Base-by-base conservation (phyloP, 768 basidiomycete species). In the Punctularia strigosozonata region DNA sequence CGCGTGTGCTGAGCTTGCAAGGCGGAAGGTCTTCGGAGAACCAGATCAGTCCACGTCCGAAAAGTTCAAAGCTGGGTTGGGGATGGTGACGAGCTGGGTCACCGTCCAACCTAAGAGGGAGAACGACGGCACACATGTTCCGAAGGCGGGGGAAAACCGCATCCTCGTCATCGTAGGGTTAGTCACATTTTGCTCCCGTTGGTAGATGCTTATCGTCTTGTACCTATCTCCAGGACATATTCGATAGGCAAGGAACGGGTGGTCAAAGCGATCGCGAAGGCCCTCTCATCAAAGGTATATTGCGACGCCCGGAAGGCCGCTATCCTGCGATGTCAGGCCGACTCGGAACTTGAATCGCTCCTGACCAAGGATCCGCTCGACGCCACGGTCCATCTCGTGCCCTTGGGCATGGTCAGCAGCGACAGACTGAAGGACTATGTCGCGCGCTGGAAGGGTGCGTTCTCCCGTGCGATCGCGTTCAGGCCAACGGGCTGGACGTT, bases 401-500 rank as follows among this genome's bases (percentile, higher is more conserved):
- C 91, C 1, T 64, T 99, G 6, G 66, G 70, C 12, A 60, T 75
- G 33, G 78, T 97, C 43, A 71, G 75, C 3, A 72, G 77, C 0
- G 92, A 98, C 48, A 70, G 73, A 40, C 67, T 99, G 24, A 76
- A 77, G 52, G 59, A 62, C 2, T 98, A 99, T 51, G 61, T 87
- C 17, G 75, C 77, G 31, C 75, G 75, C 5, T 88, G 79, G 52
- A 74, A 80, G 38, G 76, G 76, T 4, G 66, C 62, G 10, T 98
- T 81, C 53, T 71, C 67, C 35, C 77, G 72, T 38, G 73, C 75
- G 1, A 66, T 95, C 10, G 92, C 82, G 0, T 84, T 98, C 47
- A 64, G 92, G 41, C 95, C 95, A 0, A 98, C 95, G 0, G 95
- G 95, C 25, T 98, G 94, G 94, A 86, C 88, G 77, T 89, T 74